Evolutionary conservation across 2,329 filamentous ascomycete species (phyloP).

Genomic region (Capronia coronata): DNA sequence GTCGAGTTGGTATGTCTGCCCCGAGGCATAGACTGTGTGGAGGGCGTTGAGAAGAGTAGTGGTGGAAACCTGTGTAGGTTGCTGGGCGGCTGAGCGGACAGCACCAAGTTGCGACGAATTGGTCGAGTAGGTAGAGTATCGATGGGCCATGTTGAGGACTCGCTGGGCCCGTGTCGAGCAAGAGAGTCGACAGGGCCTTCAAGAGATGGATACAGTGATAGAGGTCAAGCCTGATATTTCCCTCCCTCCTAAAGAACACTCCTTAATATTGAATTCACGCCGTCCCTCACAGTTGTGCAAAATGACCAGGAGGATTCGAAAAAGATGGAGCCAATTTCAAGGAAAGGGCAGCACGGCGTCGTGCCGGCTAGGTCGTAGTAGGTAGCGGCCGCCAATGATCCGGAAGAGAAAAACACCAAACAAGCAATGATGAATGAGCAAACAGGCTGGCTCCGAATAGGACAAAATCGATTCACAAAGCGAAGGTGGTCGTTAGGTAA

Average conservation of each 20-base stretch:
- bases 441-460: neutral
- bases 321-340: neutral
- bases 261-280: neutral
- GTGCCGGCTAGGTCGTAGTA: neutral
- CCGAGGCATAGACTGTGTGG: slow-evolving; percentile 78
- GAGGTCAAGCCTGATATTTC: neutral
- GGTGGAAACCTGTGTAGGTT: slow-evolving; percentile 77
- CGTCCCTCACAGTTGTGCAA: neutral
- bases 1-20: slow-evolving; percentile 78
- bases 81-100: slow-evolving; percentile 53
- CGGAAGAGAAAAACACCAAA: neutral
- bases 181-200: slow-evolving; percentile 21
- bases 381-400: neutral
- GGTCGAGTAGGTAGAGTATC: slow-evolving; percentile 56
- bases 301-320: neutral
- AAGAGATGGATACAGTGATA: neutral
- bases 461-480: slow-evolving; percentile 3
- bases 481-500: slow-evolving; percentile 4
- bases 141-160: slow-evolving; percentile 49
- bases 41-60: slow-evolving; percentile 87
- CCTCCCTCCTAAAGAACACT: neutral
- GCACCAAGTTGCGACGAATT: slow-evolving; percentile 55
- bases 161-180: slow-evolving; percentile 19
- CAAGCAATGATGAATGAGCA: neutral
- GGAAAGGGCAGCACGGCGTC: neutral